Percentiles rank a stretch among this genome's conserved stretches.
Conservation (phyloP, 371 early-diverging fungal genomes). For the Caulochytrium protostelioides region DNA sequence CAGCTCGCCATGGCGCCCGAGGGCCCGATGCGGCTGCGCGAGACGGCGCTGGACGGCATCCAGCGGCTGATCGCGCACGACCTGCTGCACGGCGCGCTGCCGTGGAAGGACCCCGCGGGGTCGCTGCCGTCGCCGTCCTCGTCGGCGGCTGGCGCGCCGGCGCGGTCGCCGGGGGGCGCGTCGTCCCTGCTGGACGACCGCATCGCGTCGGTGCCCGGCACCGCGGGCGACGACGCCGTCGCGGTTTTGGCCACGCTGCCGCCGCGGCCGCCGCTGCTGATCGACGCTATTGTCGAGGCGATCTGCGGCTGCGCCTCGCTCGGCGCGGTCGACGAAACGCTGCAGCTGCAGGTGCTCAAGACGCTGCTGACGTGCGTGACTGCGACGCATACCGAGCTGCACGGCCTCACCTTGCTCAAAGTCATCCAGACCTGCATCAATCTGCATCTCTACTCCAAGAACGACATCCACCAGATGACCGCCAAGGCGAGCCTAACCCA, state of each 20-base stretch:
- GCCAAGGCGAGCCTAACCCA: slow-evolving; percentile 29
- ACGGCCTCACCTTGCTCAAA: slow-evolving; percentile 18
- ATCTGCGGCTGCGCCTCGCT: slow-evolving; percentile 17
- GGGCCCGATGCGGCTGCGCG: slow-evolving; percentile 12
- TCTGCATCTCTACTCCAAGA: slow-evolving; percentile 14
- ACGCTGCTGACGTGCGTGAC: slow-evolving; percentile 21
- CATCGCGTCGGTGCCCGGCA: too few species aligned
- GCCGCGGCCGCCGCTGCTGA: slow-evolving; percentile 10
- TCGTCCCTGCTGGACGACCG: too few species aligned
- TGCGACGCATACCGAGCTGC: slow-evolving; percentile 16
- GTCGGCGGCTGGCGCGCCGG: neutral
- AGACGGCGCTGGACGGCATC: slow-evolving; percentile 19
- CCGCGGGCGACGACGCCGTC: slow-evolving; percentile 1
- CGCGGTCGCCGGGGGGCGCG: too few species aligned
- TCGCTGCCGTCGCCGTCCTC: slow-evolving; percentile 1
- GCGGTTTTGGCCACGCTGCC: neutral
- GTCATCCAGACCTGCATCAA: slow-evolving; percentile 25
- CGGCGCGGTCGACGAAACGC: slow-evolving; percentile 7
- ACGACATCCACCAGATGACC: slow-evolving; percentile 16
- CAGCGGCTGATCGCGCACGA: slow-evolving; percentile 26
- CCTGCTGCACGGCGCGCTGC: slow-evolving; percentile 16
- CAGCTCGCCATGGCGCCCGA: slow-evolving; percentile 11
- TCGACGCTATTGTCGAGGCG: slow-evolving; percentile 27
- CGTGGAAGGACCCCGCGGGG: slow-evolving; percentile 1
- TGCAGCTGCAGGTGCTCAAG: slow-evolving; percentile 26